Evolutionary conservation across 495 filamentous ascomycete genomes (phyloP).

Genomic region (Staphylotrichum longicolle): DNA sequence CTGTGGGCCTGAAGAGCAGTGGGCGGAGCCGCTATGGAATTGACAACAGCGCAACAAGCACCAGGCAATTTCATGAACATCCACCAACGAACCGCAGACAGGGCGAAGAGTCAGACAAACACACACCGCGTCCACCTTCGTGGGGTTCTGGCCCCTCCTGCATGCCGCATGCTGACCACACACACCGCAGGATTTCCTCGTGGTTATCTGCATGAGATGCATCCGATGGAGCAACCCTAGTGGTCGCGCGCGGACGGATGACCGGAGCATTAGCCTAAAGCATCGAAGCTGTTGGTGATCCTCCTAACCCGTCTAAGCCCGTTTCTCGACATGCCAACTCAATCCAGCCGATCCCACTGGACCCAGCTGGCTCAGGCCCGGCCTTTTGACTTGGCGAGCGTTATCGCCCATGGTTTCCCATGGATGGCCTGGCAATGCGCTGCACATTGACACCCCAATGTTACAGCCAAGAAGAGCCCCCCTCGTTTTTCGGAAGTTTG

Average conservation of each 20-base stretch:
- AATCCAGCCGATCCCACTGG: too few species aligned
- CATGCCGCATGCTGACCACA: neutral
- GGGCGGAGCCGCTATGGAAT: neutral
- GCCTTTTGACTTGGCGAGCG: neutral
- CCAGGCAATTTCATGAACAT: too few species aligned
- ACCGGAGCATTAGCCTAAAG: conserved; percentile 16
- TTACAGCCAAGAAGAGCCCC: neutral
- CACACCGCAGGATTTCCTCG: neutral
- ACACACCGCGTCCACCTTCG: neutral
- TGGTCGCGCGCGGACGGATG: neutral
- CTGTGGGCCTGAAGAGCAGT: neutral
- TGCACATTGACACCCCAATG: neutral
- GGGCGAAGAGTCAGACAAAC: neutral
- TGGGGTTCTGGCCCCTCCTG: neutral
- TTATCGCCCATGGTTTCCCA: too few species aligned
- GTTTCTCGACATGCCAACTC: neutral
- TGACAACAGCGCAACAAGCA: too few species aligned
- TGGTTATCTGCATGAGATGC: neutral
- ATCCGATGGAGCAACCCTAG: neutral
- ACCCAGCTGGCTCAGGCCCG: neutral
- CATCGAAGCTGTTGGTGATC: conserved; percentile 14
- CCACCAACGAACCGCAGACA: too few species aligned
- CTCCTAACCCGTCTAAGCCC: neutral
- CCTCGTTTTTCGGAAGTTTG: neutral
- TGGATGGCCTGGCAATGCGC: conserved; percentile 4